Evolutionary conservation across 176 grass and related monocot species (phyloP).

Genomic region (Ampelocalamus luodianensis): DNA sequence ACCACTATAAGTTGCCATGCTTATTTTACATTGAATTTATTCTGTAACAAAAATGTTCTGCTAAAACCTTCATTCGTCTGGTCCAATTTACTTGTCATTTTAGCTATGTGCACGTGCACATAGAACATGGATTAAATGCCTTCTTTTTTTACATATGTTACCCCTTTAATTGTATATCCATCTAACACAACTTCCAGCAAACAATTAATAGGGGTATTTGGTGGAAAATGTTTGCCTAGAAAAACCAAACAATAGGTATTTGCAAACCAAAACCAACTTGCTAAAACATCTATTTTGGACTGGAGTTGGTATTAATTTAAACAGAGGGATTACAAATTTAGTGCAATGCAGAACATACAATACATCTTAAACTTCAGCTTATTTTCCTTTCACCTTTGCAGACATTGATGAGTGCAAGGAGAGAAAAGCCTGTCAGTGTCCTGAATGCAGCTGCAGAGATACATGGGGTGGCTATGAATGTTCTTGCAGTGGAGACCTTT

Average conservation of each 20-base stretch:
- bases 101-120: not conserved
- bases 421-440: slow-evolving; percentile 67
- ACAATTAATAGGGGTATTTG: not conserved
- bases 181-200: not conserved
- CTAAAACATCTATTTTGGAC: not conserved
- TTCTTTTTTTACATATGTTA: no score
- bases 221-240: no score
- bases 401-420: slow-evolving; percentile 79
- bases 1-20: not conserved
- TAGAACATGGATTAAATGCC: no score
- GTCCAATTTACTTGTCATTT: not conserved
- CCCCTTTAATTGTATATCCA: not conserved
- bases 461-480: slow-evolving; percentile 77
- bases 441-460: slow-evolving; percentile 67
- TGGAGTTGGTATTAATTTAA: not conserved
- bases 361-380: not conserved
- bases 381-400: slow-evolving; percentile 40
- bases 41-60: not conserved
- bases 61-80: slow-evolving; percentile 3
- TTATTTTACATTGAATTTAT: slow-evolving; percentile 7
- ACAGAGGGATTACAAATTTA: slow-evolving; percentile 4
- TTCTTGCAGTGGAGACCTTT: slow-evolving; percentile 57
- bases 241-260: not conserved
- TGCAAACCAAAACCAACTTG: not conserved
- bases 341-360: slow-evolving; percentile 14